A percentile compares a stretch with the other conserved stretches of the same genome.
These are phyloP conservation scores for Ceratobasidium papillatum DNA, from an alignment of 1,284 basidiomycete genomes.

Conservation along the genomic window DNA sequence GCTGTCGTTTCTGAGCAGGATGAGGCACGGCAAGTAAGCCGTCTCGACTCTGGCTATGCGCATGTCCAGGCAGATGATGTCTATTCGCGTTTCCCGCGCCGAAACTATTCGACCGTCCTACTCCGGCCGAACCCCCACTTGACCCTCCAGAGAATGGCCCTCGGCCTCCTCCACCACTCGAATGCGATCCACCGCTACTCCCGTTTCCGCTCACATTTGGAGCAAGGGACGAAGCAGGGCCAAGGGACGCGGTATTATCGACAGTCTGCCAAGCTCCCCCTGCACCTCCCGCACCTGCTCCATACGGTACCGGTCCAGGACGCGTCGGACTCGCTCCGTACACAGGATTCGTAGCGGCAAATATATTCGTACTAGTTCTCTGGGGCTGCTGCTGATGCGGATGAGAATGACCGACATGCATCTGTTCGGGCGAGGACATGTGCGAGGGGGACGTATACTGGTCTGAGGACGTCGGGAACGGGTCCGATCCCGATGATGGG, in stretches of 20 bases:
- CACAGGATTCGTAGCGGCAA: background rate
- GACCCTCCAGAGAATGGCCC: background rate
- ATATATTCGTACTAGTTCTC: background rate
- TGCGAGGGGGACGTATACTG: constrained; percentile 23
- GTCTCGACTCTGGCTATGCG: constrained; percentile 9
- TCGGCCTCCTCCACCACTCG: constrained; percentile 4
- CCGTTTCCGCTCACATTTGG: background rate
- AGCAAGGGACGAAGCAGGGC: background rate
- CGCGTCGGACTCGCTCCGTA: background rate
- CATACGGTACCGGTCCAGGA: background rate
- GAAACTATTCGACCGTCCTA: background rate
- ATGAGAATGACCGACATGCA: background rate
- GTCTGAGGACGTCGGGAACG: constrained; percentile 13
- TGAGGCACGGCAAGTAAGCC: constrained; percentile 7
- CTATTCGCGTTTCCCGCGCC: constrained; percentile 1
- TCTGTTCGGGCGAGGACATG: constrained; percentile 24
- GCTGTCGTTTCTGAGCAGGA: background rate
- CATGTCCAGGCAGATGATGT: background rate
- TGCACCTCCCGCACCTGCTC: background rate
- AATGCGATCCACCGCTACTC: background rate
- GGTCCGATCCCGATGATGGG: constrained; percentile 6
- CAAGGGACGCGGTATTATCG: too few species aligned
- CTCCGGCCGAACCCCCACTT: background rate
- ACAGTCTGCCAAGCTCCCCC: constrained; percentile 15
- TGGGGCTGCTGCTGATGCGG: constrained; percentile 3